These are phyloP conservation scores for Aspergillus diversus DNA, from an alignment of 495 filamentous ascomycete species.

Conservation along the genomic window DNA sequence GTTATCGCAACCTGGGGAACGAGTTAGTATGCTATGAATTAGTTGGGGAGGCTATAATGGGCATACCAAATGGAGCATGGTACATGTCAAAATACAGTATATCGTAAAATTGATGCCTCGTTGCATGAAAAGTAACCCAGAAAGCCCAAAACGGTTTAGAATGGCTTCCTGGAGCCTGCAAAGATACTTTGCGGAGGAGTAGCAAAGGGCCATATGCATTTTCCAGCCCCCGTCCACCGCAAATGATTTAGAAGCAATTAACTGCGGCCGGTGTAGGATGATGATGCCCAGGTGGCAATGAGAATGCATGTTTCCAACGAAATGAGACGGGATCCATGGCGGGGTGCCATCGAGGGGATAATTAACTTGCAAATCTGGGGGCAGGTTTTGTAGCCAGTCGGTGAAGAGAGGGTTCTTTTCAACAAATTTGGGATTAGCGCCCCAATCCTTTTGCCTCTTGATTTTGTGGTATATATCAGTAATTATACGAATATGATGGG, in stretches of 20 bases:
- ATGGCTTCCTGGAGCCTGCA: constrained; percentile 92
- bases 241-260: constrained; percentile 75
- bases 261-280: constrained; percentile 85
- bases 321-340: constrained; percentile 87
- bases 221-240: constrained; percentile 80
- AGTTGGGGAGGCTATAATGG: neutral
- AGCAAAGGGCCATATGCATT: constrained; percentile 82
- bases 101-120: constrained; percentile 95
- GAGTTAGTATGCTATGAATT: constrained; percentile 21
- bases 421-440: constrained; percentile 80
- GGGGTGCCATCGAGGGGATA: constrained; percentile 80
- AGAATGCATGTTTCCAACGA: constrained; percentile 88
- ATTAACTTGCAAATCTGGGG: constrained; percentile 74
- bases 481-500: constrained; percentile 78
- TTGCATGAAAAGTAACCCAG: constrained; percentile 89
- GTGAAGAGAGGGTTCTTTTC: constrained; percentile 74
- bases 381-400: constrained; percentile 77
- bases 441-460: constrained; percentile 87
- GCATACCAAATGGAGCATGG: constrained; percentile 91
- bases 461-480: constrained; percentile 75
- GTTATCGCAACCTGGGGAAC: constrained; percentile 82
- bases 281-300: constrained; percentile 90
- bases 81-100: constrained; percentile 88
- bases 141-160: constrained; percentile 72
- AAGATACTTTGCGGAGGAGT: constrained; percentile 82